Conservation (phyloP, 208 protist species). For the Zelonia costaricensis region DNA sequence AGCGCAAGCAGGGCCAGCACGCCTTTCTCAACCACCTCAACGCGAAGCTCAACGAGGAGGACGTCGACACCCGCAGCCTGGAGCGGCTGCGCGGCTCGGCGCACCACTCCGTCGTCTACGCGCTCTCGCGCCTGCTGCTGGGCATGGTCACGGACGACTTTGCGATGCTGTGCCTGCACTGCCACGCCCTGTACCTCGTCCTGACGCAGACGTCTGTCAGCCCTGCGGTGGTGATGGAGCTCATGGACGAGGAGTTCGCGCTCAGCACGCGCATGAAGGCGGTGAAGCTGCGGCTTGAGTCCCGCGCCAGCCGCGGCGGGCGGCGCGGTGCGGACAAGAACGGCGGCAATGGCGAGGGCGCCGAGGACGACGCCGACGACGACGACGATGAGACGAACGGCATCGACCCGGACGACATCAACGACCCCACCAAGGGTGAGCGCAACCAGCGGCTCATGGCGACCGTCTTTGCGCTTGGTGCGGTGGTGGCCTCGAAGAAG, state of each 20-base stretch:
- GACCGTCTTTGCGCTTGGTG: constrained; percentile 69
- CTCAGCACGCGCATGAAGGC: constrained; percentile 68
- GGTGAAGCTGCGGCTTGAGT: constrained; percentile 51
- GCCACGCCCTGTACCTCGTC: constrained; percentile 70
- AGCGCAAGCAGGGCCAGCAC: constrained; percentile 79
- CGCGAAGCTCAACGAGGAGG: constrained; percentile 53
- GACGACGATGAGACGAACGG: constrained; percentile 48
- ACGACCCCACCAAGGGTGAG: constrained; percentile 86
- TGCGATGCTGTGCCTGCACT: constrained; percentile 73
- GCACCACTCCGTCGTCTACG: constrained; percentile 83
- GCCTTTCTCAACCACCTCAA: constrained; percentile 87
- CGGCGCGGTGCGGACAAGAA: constrained; percentile 3
- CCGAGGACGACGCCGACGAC: constrained; percentile 15
- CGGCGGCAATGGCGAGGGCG: constrained; percentile 4
- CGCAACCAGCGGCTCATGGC: constrained; percentile 85
- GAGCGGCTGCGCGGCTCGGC: constrained; percentile 66
- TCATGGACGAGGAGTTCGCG: constrained; percentile 78
- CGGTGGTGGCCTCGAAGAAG: constrained; percentile 45
- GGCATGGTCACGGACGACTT: constrained; percentile 89
- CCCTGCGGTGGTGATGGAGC: constrained; percentile 57
- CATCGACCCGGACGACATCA: constrained; percentile 86
- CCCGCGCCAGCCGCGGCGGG: constrained; percentile 6
- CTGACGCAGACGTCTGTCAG: constrained; percentile 57
- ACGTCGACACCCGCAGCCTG: constrained; percentile 65
- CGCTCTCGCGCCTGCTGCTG: constrained; percentile 74